These are phyloP conservation scores for Quercus wislizeni DNA, from an alignment of 306 rosid species.

Conservation along the genomic window DNA sequence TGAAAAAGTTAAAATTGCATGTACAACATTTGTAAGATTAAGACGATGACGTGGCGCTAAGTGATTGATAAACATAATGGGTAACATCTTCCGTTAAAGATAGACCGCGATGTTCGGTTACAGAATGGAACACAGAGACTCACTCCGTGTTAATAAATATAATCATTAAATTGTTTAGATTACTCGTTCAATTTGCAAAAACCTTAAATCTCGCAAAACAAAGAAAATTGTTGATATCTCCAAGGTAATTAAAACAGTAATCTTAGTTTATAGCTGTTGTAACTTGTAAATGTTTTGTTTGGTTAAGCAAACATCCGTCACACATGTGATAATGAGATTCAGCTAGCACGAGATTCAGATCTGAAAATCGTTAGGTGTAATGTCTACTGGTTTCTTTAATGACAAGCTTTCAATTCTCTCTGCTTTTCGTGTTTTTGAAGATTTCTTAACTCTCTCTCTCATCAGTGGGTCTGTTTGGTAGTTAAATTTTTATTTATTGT, in stretches of 20 bases:
- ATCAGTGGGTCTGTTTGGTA: constrained; percentile 34
- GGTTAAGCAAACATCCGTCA: background rate
- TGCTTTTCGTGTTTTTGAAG: constrained; percentile 32
- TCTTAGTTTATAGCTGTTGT: background rate
- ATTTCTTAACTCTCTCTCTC: constrained; percentile 16
- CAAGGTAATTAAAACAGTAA: background rate
- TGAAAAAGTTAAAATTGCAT: background rate
- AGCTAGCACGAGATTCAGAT: constrained; percentile 28
- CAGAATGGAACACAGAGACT: background rate
- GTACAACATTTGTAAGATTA: background rate
- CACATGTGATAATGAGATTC: too few relatives aligned
- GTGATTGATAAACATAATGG: background rate
- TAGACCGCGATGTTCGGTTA: background rate
- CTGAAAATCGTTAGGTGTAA: constrained; percentile 18
- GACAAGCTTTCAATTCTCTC: constrained; percentile 28
- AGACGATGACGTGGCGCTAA: background rate
- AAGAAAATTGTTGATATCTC: background rate
- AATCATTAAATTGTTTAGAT: background rate
- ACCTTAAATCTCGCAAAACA: too few relatives aligned
- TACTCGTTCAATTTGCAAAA: too few relatives aligned
- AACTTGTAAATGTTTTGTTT: background rate
- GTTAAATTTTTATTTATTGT: background rate
- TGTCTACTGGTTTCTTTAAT: background rate
- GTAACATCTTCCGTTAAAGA: too few relatives aligned
- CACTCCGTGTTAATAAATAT: background rate